Percentiles rank a stretch among this genome's conserved stretches.
Conservation (phyloP, 768 basidiomycete genomes). For the Leccinellum rugosiceps region DNA sequence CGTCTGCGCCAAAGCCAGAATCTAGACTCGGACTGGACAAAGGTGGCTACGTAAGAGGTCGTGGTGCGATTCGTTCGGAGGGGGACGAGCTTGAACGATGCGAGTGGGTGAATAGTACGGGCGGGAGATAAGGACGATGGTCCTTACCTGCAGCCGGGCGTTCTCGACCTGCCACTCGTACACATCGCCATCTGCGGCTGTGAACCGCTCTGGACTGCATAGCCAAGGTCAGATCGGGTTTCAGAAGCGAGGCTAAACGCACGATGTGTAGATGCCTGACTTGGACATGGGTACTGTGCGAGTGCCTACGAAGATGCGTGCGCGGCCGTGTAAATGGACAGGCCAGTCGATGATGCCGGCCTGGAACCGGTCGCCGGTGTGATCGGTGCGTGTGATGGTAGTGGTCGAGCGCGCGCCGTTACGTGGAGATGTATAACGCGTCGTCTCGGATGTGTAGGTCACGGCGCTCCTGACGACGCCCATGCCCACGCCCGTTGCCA, state of each 20-base stretch:
- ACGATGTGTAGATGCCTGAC: constrained; percentile 24
- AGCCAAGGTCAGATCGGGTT: not conserved
- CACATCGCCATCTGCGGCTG: constrained; percentile 12
- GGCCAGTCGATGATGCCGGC: constrained; percentile 33
- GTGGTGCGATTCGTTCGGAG: constrained; percentile 1
- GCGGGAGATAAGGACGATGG: not conserved
- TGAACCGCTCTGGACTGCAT: constrained; percentile 26
- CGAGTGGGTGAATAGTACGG: not conserved
- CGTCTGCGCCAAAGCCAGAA: constrained; percentile 13
- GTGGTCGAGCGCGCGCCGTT: constrained; percentile 20
- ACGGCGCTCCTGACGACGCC: not conserved
- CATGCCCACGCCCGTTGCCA: not conserved
- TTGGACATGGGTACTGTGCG: constrained; percentile 24
- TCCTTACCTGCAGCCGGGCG: constrained; percentile 21
- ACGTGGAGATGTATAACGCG: not conserved
- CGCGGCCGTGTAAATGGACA: not conserved
- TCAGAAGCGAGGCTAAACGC: not conserved
- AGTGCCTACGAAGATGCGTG: constrained; percentile 24
- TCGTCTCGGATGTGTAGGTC: not conserved
- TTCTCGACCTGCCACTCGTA: constrained; percentile 32
- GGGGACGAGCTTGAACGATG: constrained; percentile 23
- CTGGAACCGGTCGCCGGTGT: constrained; percentile 20
- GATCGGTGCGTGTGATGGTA: constrained; percentile 22
- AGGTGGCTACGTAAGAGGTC: constrained; percentile 28
- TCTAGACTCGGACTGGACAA: constrained; percentile 17